Conservation (phyloP, 2,329 filamentous ascomycete species). For the Sporothrix brunneoviolacea region DNA sequence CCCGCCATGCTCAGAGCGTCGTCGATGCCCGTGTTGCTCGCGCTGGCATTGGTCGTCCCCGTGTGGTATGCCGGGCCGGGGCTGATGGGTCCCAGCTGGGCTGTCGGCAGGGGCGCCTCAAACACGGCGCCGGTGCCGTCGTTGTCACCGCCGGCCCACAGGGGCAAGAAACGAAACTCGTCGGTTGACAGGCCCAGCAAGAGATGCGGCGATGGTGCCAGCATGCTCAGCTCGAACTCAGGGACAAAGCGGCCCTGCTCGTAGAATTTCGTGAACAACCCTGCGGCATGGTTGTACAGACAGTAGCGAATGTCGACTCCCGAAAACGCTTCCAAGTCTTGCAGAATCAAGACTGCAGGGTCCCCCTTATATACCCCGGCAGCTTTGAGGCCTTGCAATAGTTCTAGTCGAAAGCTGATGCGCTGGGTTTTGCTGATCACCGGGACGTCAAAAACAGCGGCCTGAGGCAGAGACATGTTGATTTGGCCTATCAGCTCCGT, state of each 20-base stretch:
- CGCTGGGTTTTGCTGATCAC: too few species aligned
- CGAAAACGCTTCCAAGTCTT: neutral
- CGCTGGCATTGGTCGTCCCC: conserved; percentile 29
- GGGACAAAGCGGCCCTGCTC: neutral
- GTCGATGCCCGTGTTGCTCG: conserved; percentile 22
- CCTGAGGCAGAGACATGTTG: too few species aligned
- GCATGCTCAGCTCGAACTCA: conserved; percentile 29
- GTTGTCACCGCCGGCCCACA: conserved; percentile 56
- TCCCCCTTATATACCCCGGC: too few species aligned
- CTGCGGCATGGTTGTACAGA: neutral
- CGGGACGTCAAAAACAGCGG: too few species aligned
- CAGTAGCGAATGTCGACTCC: neutral
- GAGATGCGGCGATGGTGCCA: conserved; percentile 34
- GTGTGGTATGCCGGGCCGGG: conserved; percentile 44
- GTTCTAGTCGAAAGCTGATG: too few species aligned
- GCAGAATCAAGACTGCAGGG: neutral
- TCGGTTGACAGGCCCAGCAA: conserved; percentile 46
- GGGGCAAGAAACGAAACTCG: conserved; percentile 56
- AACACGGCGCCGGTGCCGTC: conserved; percentile 47
- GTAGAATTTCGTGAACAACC: conserved; percentile 1
- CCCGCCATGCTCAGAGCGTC: conserved; percentile 7
- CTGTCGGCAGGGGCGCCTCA: conserved; percentile 33
- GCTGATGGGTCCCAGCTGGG: conserved; percentile 38
- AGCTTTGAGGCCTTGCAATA: too few species aligned
- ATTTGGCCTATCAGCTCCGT: too few species aligned